Conservation (phyloP, 1,139 yeast species). For the Yamadazyma friedrichii region DNA sequence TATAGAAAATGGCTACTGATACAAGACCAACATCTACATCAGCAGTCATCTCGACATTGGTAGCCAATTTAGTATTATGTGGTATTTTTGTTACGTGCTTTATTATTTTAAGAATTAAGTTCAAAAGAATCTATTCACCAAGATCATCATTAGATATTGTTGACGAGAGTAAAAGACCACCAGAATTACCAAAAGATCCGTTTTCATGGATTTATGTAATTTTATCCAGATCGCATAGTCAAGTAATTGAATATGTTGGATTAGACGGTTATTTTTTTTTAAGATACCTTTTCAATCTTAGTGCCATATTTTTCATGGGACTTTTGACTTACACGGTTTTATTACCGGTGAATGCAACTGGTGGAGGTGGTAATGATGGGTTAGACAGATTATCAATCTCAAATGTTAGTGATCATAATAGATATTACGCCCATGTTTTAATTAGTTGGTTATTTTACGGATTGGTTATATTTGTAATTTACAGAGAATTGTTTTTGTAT, state of each 20-base stretch:
- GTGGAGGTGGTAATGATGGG: constrained; percentile 57
- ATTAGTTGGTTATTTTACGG: constrained; percentile 81
- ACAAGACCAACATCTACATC: constrained; percentile 54
- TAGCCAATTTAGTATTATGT: constrained; percentile 54
- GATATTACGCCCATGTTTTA: constrained; percentile 86
- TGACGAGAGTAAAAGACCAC: constrained; percentile 60
- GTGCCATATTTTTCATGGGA: constrained; percentile 39
- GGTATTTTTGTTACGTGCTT: constrained; percentile 54
- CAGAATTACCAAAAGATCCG: constrained; percentile 60
- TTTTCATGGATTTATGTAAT: constrained; percentile 61
- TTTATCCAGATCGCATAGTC: constrained; percentile 60
- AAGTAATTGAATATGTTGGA: constrained; percentile 70
- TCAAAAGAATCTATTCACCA: constrained; percentile 67
- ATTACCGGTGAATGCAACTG: constrained; percentile 63
- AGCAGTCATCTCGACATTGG: constrained; percentile 60
- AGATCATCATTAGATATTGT: constrained; percentile 58
- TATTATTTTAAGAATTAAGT: constrained; percentile 51
- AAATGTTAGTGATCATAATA: constrained; percentile 53
- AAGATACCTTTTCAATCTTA: constrained; percentile 52
- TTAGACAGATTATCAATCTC: constrained; percentile 78
- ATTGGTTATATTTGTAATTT: constrained; percentile 62
- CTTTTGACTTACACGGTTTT: constrained; percentile 52
- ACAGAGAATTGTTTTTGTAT: constrained; percentile 80
- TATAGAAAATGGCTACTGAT: constrained; percentile 12
- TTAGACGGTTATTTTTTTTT: constrained; percentile 72